phyloP scores from a whole-genome alignment of 352 stramenopile genomes.

The Halophytophthora batemanensis region DNA sequence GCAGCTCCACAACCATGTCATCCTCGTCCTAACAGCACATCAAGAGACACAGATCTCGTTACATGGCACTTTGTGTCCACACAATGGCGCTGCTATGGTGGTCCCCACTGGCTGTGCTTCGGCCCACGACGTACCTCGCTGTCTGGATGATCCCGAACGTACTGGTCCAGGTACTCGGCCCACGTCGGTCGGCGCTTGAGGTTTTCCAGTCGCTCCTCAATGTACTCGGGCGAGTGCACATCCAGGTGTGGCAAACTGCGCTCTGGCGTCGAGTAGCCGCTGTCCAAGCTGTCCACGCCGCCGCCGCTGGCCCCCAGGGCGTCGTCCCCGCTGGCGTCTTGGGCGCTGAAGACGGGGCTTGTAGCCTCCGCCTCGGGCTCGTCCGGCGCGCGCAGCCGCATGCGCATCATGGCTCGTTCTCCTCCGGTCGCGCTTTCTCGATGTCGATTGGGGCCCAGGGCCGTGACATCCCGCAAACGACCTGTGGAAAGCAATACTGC shows the following conservation, averaged over 20 bases:
- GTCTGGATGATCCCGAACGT: constrained; percentile 53
- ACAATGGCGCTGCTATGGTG: no score
- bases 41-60: no score
- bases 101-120: no score
- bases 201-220: constrained; percentile 84
- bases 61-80: no score
- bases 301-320: constrained; percentile 18
- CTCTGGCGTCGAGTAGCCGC: constrained; percentile 13
- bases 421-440: not conserved
- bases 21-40: constrained; percentile 31
- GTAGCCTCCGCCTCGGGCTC: constrained; percentile 36
- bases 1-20: constrained; percentile 22
- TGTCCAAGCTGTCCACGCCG: constrained; percentile 11
- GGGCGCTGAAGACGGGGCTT: not conserved
- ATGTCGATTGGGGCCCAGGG: no score
- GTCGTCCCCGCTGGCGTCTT: constrained; percentile 1
- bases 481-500: no score
- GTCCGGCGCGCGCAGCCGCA: constrained; percentile 63
- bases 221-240: constrained; percentile 76
- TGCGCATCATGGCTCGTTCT: constrained; percentile 36
- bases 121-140: constrained; percentile 13
- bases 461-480: not conserved
- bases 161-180: constrained; percentile 66
- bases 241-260: constrained; percentile 50
- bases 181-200: constrained; percentile 73